phyloP scores from a whole-genome alignment of 805 yeast genomes.

The Ogataea henricii region DNA sequence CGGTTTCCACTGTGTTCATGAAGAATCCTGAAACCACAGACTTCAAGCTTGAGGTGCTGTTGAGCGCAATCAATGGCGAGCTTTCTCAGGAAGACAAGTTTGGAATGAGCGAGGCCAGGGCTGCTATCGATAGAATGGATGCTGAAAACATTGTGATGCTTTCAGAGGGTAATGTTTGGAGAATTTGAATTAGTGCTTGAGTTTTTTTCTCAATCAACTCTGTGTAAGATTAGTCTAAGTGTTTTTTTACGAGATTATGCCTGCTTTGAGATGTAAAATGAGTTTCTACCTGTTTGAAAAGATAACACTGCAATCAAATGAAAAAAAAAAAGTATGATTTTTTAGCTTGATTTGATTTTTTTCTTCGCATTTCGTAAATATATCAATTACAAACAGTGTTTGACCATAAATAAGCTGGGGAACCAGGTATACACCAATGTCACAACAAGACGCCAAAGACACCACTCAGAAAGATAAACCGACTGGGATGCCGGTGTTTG shows the following conservation, averaged over 20 bases:
- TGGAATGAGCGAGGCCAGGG: slow-evolving; percentile 43
- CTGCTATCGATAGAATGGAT: slow-evolving; percentile 46
- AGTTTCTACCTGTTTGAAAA: too few species aligned
- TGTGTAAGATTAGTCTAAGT: too few species aligned
- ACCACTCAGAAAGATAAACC: neutral
- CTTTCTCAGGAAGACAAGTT: slow-evolving; percentile 49
- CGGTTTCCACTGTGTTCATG: slow-evolving; percentile 46
- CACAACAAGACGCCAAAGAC: neutral
- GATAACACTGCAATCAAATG: too few species aligned
- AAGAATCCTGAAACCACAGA: slow-evolving; percentile 43
- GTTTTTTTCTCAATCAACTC: too few species aligned
- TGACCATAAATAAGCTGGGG: neutral
- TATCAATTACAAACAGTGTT: neutral
- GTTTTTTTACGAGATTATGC: too few species aligned
- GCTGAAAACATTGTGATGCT: slow-evolving; percentile 49
- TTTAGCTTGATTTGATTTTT: neutral
- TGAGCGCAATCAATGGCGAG: slow-evolving; percentile 27
- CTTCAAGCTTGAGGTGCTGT: slow-evolving; percentile 28
- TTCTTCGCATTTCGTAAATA: neutral
- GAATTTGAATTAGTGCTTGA: slow-evolving; percentile 33
- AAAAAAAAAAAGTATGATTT: too few species aligned
- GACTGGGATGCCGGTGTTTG: slow-evolving; percentile 44
- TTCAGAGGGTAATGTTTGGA: slow-evolving; percentile 51
- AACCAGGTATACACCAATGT: neutral
- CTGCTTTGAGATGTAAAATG: too few species aligned